These are phyloP conservation scores for Stagonosporopsis rhizophila DNA, from an alignment of 2,329 filamentous ascomycete species.

Conservation along the genomic window DNA sequence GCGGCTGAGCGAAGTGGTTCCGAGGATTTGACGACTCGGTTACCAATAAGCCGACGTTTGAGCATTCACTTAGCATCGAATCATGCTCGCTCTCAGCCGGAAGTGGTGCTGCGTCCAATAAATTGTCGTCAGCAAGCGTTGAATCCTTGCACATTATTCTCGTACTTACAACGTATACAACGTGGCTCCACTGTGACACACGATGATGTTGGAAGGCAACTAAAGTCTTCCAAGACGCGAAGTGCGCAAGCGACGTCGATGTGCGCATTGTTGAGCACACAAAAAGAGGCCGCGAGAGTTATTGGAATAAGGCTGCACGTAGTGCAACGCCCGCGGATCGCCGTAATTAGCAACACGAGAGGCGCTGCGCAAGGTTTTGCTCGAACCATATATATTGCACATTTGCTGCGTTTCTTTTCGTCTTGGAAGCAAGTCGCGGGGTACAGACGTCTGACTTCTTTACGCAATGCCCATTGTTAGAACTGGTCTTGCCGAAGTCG, in stretches of 20 bases:
- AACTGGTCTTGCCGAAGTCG: not conserved
- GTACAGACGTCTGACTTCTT: not conserved
- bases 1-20: constrained; percentile 4
- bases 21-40: not conserved
- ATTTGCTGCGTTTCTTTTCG: not conserved
- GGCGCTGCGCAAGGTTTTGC: not conserved
- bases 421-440: not conserved
- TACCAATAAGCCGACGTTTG: constrained; percentile 15
- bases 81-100: constrained; percentile 3
- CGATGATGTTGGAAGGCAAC: not conserved
- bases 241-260: constrained; percentile 2
- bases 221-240: not conserved
- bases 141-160: not conserved
- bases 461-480: no score
- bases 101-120: constrained; percentile 6
- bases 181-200: constrained; percentile 14
- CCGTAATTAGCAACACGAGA: constrained; percentile 5
- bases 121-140: constrained; percentile 5
- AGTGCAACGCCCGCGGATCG: constrained; percentile 5
- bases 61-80: constrained; percentile 15
- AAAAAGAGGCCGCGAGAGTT: not conserved
- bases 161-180: constrained; percentile 2
- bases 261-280: constrained; percentile 9
- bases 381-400: not conserved
- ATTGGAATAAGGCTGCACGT: constrained; percentile 1